These are phyloP conservation scores for Mortierella sp. DNA, from an alignment of 371 early-diverging fungal genomes.

Conservation along the genomic window DNA sequence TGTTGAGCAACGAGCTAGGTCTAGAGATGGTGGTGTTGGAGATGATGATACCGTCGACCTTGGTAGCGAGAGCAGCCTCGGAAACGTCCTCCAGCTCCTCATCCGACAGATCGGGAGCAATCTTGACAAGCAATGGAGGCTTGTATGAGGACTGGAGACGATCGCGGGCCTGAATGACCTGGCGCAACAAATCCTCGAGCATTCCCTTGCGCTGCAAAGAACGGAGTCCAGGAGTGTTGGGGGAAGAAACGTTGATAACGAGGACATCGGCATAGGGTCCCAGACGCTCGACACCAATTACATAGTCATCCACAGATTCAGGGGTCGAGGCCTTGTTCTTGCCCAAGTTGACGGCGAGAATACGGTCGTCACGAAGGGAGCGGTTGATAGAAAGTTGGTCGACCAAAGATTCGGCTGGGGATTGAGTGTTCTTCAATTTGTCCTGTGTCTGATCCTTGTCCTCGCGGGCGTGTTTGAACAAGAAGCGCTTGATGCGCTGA, in stretches of 20 bases:
- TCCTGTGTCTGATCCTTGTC: conserved; percentile 56
- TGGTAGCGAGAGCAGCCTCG: conserved; percentile 68
- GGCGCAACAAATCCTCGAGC: conserved; percentile 72
- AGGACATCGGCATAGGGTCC: conserved; percentile 86
- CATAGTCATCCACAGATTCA: conserved; percentile 76
- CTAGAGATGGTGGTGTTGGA: conserved; percentile 86
- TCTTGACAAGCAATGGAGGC: conserved; percentile 85
- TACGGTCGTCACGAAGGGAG: conserved; percentile 61
- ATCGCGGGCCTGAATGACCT: conserved; percentile 61
- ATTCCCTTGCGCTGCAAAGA: conserved; percentile 74
- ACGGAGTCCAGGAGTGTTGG: conserved; percentile 87
- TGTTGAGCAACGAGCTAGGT: conserved; percentile 66
- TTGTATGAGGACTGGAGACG: conserved; percentile 41
- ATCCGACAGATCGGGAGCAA: conserved; percentile 83
- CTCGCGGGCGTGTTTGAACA: conserved; percentile 62
- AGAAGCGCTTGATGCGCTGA: conserved; percentile 73
- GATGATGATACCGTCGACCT: conserved; percentile 87
- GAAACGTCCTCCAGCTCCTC: conserved; percentile 82
- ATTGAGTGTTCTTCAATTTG: conserved; percentile 42
- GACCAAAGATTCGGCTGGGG: conserved; percentile 52
- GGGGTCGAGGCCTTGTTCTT: conserved; percentile 83
- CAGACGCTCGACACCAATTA: conserved; percentile 74
- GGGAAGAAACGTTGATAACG: conserved; percentile 86
- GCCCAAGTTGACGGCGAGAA: conserved; percentile 88
- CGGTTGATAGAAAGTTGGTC: conserved; percentile 53